A percentile compares a stretch with the other conserved stretches of the same genome.
phyloP scores from a whole-genome alignment of 2,329 filamentous ascomycete genomes.

The Talaromyces albobiverticillius region DNA sequence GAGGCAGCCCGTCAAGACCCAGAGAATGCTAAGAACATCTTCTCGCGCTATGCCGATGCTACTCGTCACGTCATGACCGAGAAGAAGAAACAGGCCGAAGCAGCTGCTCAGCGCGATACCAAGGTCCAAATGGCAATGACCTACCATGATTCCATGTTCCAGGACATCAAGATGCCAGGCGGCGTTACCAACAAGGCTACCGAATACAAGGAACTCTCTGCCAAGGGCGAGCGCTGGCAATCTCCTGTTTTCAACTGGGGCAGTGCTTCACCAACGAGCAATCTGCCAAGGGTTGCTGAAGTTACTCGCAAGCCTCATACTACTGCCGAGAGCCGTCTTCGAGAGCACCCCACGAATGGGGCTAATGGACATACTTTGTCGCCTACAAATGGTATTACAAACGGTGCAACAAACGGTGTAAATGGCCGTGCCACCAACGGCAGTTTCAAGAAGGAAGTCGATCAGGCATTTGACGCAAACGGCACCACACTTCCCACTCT shows the following conservation, averaged over 20 bases:
- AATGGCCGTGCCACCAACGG: slow-evolving; percentile 18
- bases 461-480: slow-evolving; percentile 27
- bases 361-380: not conserved
- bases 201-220: slow-evolving; percentile 83
- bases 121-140: slow-evolving; percentile 82
- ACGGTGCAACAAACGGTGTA: slow-evolving; percentile 17
- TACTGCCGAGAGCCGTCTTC: slow-evolving; percentile 28
- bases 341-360: slow-evolving; percentile 10
- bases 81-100: slow-evolving; percentile 73
- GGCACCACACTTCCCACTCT: slow-evolving; percentile 8
- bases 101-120: slow-evolving; percentile 57
- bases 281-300: slow-evolving; percentile 60
- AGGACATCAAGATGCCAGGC: slow-evolving; percentile 77
- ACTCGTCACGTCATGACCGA: slow-evolving; percentile 70
- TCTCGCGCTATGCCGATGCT: slow-evolving; percentile 76
- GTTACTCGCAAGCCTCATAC: slow-evolving; percentile 60
- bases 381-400: slow-evolving; percentile 19
- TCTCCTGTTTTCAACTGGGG: slow-evolving; percentile 91
- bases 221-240: slow-evolving; percentile 90
- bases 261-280: slow-evolving; percentile 66
- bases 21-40: slow-evolving; percentile 75
- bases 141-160: slow-evolving; percentile 88
- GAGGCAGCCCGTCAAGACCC: slow-evolving; percentile 66
- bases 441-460: slow-evolving; percentile 25
- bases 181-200: slow-evolving; percentile 92